A percentile compares a stretch with the other conserved stretches of the same genome.
phyloP scores from a whole-genome alignment of 768 basidiomycete species.

The Phylloporus sp. region DNA sequence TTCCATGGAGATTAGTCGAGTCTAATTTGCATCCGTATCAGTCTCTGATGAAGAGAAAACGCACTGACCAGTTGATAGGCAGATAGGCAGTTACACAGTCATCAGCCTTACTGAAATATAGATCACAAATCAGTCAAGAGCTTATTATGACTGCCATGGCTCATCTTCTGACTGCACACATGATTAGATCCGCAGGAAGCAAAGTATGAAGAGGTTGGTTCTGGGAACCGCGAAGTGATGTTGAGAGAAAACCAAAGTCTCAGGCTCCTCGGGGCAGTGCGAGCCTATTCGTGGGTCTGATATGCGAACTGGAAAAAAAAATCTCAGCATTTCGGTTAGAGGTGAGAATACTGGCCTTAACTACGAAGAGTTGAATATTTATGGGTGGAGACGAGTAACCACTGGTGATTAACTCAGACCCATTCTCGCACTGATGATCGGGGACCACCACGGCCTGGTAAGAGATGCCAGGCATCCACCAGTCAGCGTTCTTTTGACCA shows the following conservation, averaged over 20 bases:
- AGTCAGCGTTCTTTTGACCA: neutral
- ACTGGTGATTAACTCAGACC: neutral
- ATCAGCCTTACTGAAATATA: neutral
- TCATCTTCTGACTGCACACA: neutral
- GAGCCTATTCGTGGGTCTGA: neutral
- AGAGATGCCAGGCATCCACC: neutral
- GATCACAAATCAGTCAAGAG: neutral
- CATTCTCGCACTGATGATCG: neutral
- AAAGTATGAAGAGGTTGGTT: neutral
- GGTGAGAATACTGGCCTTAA: neutral
- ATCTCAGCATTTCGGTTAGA: neutral
- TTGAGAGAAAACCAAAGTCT: neutral
- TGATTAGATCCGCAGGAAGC: neutral
- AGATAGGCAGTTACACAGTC: neutral
- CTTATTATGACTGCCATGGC: neutral
- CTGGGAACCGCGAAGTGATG: neutral
- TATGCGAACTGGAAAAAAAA: neutral
- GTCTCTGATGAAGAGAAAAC: neutral
- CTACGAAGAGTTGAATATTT: neutral
- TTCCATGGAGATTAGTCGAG: neutral
- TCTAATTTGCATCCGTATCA: neutral
- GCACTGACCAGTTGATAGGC: neutral
- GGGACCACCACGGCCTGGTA: neutral
- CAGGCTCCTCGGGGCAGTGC: neutral
- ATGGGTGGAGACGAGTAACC: neutral